Evolutionary conservation across 225 moss, liverwort and hornwort genomes (phyloP).

Genomic region (Bryum argenteum): DNA sequence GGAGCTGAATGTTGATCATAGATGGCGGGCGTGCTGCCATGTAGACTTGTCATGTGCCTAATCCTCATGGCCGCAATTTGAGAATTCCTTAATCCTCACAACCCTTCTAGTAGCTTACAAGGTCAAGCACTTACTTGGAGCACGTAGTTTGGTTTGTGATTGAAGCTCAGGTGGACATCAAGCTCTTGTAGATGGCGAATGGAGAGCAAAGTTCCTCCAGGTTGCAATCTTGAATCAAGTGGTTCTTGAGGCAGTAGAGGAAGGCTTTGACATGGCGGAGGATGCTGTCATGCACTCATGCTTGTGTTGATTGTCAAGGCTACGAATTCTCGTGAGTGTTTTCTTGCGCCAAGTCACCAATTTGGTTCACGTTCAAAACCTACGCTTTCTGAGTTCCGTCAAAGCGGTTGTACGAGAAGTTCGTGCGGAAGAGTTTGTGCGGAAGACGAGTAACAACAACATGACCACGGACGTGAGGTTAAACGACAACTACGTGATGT

Average conservation of each 20-base stretch:
- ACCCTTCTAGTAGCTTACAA: too few species aligned
- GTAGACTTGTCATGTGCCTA: too few species aligned
- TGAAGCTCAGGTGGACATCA: background rate
- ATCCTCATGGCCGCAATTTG: too few species aligned
- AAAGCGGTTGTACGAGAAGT: conserved; percentile 64
- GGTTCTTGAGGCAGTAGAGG: conserved; percentile 57
- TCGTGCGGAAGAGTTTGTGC: conserved; percentile 62
- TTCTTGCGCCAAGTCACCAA: conserved; percentile 57
- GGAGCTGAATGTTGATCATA: too few species aligned
- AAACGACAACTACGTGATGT: conserved; percentile 49
- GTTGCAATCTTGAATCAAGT: background rate
- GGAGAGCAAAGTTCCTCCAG: background rate
- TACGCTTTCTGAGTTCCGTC: conserved; percentile 66
- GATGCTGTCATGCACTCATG: conserved; percentile 29
- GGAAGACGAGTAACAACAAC: conserved; percentile 67
- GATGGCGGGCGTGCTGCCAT: too few species aligned
- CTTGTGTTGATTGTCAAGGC: conserved; percentile 35
- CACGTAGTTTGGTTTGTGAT: conserved; percentile 24
- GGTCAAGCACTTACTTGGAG: conserved; percentile 6
- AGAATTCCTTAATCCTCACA: too few species aligned
- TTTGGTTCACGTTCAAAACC: conserved; percentile 54
- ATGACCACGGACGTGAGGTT: conserved; percentile 57
- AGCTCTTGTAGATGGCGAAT: conserved; percentile 5
- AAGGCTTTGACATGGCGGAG: conserved; percentile 56
- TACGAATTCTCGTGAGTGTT: conserved; percentile 45